Conservation (phyloP, 1,284 basidiomycete genomes). For the Bjerkandera adusta region DNA sequence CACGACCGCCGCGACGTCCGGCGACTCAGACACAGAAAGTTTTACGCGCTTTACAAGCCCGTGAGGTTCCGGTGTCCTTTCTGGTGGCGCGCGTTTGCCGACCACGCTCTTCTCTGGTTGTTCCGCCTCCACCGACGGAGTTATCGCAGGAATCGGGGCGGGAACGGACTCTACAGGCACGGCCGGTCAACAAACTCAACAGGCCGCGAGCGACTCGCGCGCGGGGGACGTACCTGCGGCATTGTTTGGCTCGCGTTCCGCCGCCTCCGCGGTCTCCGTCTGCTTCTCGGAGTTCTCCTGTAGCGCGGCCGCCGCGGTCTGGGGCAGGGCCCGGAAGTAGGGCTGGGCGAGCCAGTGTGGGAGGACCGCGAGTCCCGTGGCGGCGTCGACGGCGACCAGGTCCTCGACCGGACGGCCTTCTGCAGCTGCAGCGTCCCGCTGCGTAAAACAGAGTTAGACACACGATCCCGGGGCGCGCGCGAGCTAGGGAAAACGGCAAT, state of each 20-base stretch:
- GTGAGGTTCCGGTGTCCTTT: slow-evolving; percentile 17
- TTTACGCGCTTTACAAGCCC: slow-evolving; percentile 13
- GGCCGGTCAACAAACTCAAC: background rate
- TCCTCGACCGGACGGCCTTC: slow-evolving; percentile 39
- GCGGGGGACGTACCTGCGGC: background rate
- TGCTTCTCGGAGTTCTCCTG: background rate
- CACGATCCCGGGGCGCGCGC: background rate
- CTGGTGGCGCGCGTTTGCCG: slow-evolving; percentile 10
- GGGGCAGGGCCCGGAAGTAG: slow-evolving; percentile 53
- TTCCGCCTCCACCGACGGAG: background rate
- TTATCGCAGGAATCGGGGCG: background rate
- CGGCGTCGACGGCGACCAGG: slow-evolving; percentile 46
- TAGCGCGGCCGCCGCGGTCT: background rate
- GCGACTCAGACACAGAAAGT: slow-evolving; percentile 2
- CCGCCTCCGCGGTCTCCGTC: slow-evolving; percentile 2
- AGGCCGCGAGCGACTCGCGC: background rate
- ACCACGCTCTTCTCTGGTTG: background rate
- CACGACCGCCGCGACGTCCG: background rate
- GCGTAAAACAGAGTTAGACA: background rate
- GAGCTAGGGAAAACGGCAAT: background rate
- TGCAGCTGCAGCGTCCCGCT: slow-evolving; percentile 45
- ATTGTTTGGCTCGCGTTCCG: background rate
- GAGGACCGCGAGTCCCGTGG: slow-evolving; percentile 56
- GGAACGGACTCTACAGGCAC: too few species aligned
- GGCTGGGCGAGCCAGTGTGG: slow-evolving; percentile 89